These are phyloP conservation scores for Silene latifolia DNA, from an alignment of 148 eudicot genomes.

Conservation along the genomic window DNA sequence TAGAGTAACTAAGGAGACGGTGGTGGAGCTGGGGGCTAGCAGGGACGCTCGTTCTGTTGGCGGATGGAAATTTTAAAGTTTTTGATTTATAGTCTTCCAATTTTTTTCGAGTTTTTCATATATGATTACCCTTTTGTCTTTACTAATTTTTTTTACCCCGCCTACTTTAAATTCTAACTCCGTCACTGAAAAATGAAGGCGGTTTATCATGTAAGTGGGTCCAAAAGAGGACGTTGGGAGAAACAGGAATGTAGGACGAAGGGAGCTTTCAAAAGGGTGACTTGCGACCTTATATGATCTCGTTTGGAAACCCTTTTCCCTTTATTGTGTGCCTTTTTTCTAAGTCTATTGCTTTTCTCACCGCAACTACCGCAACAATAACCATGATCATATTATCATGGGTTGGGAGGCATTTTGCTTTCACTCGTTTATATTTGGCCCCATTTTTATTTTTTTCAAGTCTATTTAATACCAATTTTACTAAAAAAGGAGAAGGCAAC, in stretches of 20 bases:
- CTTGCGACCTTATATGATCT: slow-evolving; percentile 40
- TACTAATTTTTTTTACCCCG: too few species aligned
- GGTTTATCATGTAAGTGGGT: not conserved
- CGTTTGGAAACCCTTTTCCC: slow-evolving; percentile 9
- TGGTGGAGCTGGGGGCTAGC: too few species aligned
- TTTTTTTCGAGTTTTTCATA: too few species aligned
- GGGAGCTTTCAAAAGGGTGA: slow-evolving; percentile 40
- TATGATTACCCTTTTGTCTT: too few species aligned
- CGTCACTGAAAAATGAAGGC: too few species aligned
- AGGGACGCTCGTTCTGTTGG: too few species aligned
- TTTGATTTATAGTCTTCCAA: too few species aligned
- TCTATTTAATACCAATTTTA: too few species aligned
- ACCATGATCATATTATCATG: slow-evolving; percentile 25
- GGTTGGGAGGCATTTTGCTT: slow-evolving; percentile 45
- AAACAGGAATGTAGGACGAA: slow-evolving; percentile 36
- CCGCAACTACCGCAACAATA: slow-evolving; percentile 39
- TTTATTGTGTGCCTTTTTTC: not conserved
- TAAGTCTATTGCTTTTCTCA: slow-evolving; percentile 24
- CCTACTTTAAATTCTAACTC: too few species aligned
- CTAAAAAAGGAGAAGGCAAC: not conserved
- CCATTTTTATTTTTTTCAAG: not conserved
- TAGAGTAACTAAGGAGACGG: too few species aligned
- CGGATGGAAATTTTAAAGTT: too few species aligned
- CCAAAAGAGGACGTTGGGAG: slow-evolving; percentile 27
- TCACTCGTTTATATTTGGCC: slow-evolving; percentile 22